Percentiles rank a stretch among this genome's conserved stretches.
phyloP scores from a whole-genome alignment of 768 basidiomycete species.

The Kwoniella shandongensis region DNA sequence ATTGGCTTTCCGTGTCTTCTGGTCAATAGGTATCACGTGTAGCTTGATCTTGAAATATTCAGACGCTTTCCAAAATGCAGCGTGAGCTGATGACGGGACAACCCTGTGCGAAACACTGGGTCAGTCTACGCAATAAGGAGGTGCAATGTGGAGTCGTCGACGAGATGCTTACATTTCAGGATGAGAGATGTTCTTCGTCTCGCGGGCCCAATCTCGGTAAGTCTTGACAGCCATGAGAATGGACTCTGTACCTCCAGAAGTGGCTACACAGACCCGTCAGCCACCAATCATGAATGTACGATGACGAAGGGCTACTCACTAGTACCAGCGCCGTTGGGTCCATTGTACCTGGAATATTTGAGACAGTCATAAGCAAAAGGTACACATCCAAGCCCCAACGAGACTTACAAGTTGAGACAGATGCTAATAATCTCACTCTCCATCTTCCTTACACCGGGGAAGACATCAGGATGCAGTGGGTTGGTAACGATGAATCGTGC shows the following conservation, averaged over 20 bases:
- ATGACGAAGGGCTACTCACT: slow-evolving; percentile 52
- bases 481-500: slow-evolving; percentile 80
- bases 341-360: slow-evolving; percentile 66
- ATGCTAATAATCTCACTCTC: slow-evolving; percentile 91
- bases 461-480: slow-evolving; percentile 88
- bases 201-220: slow-evolving; percentile 85
- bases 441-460: slow-evolving; percentile 88
- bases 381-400: no score
- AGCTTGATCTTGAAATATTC: slow-evolving; percentile 87
- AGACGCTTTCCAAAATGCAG: slow-evolving; percentile 91
- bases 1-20: slow-evolving; percentile 72
- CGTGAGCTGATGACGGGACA: slow-evolving; percentile 79
- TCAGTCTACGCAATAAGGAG: background rate
- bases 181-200: slow-evolving; percentile 78
- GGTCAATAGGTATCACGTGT: slow-evolving; percentile 79
- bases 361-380: background rate
- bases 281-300: background rate
- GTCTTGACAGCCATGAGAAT: slow-evolving; percentile 96
- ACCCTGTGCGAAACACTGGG: slow-evolving; percentile 53
- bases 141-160: background rate
- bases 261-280: slow-evolving; percentile 57
- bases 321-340: slow-evolving; percentile 79
- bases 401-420: slow-evolving; percentile 66
- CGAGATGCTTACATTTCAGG: slow-evolving; percentile 78
- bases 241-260: slow-evolving; percentile 92